These are phyloP conservation scores for Stagonosporopsis vannaccii DNA, from an alignment of 2,329 filamentous ascomycete genomes.

Conservation along the genomic window DNA sequence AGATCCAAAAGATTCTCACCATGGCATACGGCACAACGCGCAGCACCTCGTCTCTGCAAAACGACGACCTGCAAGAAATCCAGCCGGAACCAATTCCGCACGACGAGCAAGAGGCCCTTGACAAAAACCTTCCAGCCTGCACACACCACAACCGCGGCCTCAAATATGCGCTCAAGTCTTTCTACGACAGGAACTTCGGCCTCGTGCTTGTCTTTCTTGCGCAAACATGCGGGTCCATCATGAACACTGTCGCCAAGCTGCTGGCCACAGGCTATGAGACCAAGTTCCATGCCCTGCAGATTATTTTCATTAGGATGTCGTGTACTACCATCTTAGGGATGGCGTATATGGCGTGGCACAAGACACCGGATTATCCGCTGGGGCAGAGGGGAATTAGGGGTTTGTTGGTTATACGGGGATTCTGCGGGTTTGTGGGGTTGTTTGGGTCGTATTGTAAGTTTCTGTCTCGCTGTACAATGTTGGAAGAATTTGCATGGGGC, in stretches of 20 bases:
- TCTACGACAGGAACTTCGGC: slow-evolving; percentile 36
- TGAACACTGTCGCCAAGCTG: slow-evolving; percentile 37
- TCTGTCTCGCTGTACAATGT: slow-evolving; percentile 44
- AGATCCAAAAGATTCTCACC: background rate
- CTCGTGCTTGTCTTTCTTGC: slow-evolving; percentile 35
- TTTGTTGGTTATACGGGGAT: slow-evolving; percentile 31
- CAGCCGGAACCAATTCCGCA: slow-evolving; percentile 11
- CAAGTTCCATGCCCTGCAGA: slow-evolving; percentile 52
- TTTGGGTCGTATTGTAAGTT: slow-evolving; percentile 41
- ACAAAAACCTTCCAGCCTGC: slow-evolving; percentile 12
- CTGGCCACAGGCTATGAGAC: slow-evolving; percentile 35
- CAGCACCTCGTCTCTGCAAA: background rate
- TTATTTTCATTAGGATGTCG: slow-evolving; percentile 79
- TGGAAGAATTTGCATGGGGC: background rate
- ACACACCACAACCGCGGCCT: slow-evolving; percentile 2
- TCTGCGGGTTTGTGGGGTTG: slow-evolving; percentile 36
- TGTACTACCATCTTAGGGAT: slow-evolving; percentile 72
- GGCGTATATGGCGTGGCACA: slow-evolving; percentile 74
- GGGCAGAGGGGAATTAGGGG: slow-evolving; percentile 28
- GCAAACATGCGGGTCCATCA: slow-evolving; percentile 50
- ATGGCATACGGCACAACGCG: slow-evolving; percentile 26
- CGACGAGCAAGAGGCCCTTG: slow-evolving; percentile 6
- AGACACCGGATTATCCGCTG: slow-evolving; percentile 40
- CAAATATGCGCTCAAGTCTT: slow-evolving; percentile 14
- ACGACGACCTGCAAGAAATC: slow-evolving; percentile 6